Base-by-base conservation (phyloP, 768 basidiomycete species). In the Amanita jacksonii region DNA sequence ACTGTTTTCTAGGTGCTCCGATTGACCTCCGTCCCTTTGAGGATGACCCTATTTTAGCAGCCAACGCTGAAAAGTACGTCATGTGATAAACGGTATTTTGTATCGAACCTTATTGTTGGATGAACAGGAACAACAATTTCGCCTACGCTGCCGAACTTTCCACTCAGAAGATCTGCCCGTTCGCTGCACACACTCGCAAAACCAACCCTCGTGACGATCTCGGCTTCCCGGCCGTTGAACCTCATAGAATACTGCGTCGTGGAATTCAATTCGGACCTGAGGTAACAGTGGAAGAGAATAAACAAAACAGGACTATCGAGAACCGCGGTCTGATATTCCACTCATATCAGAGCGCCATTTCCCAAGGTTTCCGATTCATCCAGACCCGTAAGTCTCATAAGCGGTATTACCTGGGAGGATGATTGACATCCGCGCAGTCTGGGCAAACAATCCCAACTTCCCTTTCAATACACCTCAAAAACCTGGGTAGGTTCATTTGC, bases 251-350 rank as follows among this genome's bases (percentile, higher is more conserved):
- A 50, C 62, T 68, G 51, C 68, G 74, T 27, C 63, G 70, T 24
- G 69, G 73, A 18, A 61, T 73, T 34, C 71, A 69, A 36, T 77
- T 72, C 51, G 75, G 75, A 1, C 71, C 74, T 15, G 73, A 74
- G 54, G 58, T 73, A 10, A 69, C 71, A 2, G 39, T 48, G 5
- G 56, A 57, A 2, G 74, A 77, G 51, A 52, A 49, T 2, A 20
- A 45, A 1, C 32, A 53, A 8, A 57, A 58, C 9, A 67, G 64
- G 56, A 76, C 76, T 1, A 36, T 54, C n/a, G 57, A 65, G 10
- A 67, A 61, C 13, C 70, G 76, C 30, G 72, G 74, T n/a, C 55
- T 76, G 9, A 58, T 72, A 23, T 75, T 74, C 55, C 62, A 57
- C 16, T 60, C 63, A 45, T 71, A 70, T 48, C 68, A 69, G 50